Evolutionary conservation across 306 rosid genomes (phyloP).

Genomic region (Elaeagnus macrophylla): DNA sequence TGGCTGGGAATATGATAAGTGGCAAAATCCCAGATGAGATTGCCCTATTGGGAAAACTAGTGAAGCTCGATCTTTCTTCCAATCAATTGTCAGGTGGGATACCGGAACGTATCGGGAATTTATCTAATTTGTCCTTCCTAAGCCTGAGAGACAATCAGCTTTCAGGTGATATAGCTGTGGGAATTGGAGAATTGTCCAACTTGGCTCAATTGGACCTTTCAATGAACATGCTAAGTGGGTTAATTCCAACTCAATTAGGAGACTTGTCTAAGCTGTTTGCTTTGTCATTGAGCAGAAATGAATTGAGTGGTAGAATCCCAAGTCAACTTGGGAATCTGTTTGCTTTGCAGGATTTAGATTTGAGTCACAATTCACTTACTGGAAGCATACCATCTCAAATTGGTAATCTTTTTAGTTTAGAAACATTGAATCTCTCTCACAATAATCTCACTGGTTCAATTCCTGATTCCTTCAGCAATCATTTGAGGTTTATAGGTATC

Average conservation of each 20-base stretch:
- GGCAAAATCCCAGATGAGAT: slow-evolving; percentile 43
- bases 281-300: slow-evolving; percentile 34
- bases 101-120: slow-evolving; percentile 30
- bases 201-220: slow-evolving; percentile 37
- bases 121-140: slow-evolving; percentile 17
- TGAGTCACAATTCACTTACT: slow-evolving; percentile 43
- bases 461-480: slow-evolving; percentile 22
- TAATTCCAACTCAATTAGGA: slow-evolving; percentile 39
- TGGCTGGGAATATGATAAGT: slow-evolving; percentile 31
- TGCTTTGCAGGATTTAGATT: slow-evolving; percentile 29
- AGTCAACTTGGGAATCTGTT: slow-evolving; percentile 35
- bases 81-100: slow-evolving; percentile 41
- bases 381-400: slow-evolving; percentile 34
- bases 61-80: slow-evolving; percentile 29
- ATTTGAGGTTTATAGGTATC: slow-evolving; percentile 34
- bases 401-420: slow-evolving; percentile 29
- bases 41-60: slow-evolving; percentile 21
- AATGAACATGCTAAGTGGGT: slow-evolving; percentile 30
- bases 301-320: slow-evolving; percentile 40
- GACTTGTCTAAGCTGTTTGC: slow-evolving; percentile 22
- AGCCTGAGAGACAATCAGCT: slow-evolving; percentile 27
- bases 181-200: slow-evolving; percentile 31
- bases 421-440: slow-evolving; percentile 43
- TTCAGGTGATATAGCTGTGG: slow-evolving; percentile 31
- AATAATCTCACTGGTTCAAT: slow-evolving; percentile 40